phyloP scores from a whole-genome alignment of 306 rosid genomes.

The Lagenaria siceraria region DNA sequence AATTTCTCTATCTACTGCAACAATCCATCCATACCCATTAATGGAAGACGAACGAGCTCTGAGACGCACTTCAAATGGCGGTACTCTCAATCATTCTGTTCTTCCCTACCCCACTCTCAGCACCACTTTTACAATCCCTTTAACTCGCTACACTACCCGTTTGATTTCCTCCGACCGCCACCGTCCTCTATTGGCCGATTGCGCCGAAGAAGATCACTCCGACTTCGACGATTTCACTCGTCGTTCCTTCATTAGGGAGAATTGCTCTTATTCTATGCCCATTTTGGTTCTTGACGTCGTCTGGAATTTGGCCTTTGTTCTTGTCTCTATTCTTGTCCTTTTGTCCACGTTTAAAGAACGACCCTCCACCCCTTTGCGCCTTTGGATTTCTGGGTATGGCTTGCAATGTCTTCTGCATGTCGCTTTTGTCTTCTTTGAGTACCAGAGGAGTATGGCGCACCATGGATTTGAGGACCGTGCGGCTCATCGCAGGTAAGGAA shows the following conservation, averaged over 20 bases:
- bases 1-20: background rate
- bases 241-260: slow-evolving; percentile 8
- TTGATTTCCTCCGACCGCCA: slow-evolving; percentile 30
- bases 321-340: slow-evolving; percentile 47
- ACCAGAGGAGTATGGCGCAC: slow-evolving; percentile 14
- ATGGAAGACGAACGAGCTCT: slow-evolving; percentile 34
- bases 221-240: background rate
- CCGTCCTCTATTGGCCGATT: slow-evolving; percentile 22
- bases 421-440: slow-evolving; percentile 42
- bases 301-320: slow-evolving; percentile 63
- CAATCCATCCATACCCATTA: background rate
- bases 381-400: slow-evolving; percentile 61
- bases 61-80: background rate
- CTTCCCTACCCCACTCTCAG: slow-evolving; percentile 21
- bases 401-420: slow-evolving; percentile 52
- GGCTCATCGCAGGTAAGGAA: slow-evolving; percentile 26
- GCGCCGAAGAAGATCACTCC: slow-evolving; percentile 17
- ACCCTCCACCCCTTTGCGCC: slow-evolving; percentile 58
- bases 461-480: slow-evolving; percentile 10
- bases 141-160: slow-evolving; percentile 30
- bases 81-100: slow-evolving; percentile 12
- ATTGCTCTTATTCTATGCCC: slow-evolving; percentile 32
- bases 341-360: slow-evolving; percentile 41
- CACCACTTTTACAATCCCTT: slow-evolving; percentile 28
- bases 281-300: slow-evolving; percentile 48